Evolutionary conservation across 176 grass and related monocot genomes (phyloP).

Genomic region (Aegilops sharonensis): DNA sequence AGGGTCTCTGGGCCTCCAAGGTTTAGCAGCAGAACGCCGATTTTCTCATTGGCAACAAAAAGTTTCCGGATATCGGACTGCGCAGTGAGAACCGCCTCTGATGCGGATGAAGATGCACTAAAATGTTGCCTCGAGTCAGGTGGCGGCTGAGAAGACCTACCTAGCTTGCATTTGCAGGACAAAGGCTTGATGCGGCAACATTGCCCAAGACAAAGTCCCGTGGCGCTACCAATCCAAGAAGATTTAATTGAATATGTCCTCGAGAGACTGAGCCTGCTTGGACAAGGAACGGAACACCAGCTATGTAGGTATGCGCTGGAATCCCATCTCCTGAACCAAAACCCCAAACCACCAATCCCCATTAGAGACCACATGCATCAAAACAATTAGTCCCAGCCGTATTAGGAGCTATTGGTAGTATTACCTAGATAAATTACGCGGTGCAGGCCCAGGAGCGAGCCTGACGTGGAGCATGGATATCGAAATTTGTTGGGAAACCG

Average conservation of each 20-base stretch:
- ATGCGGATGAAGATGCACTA: conserved; percentile 56
- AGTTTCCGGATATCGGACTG: conserved; percentile 46
- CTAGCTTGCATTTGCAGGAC: conserved; percentile 40
- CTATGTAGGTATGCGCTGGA: background rate
- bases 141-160: conserved; percentile 37
- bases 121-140: conserved; percentile 40
- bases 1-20: conserved; percentile 96
- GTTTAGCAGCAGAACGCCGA: conserved; percentile 94
- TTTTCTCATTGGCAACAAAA: conserved; percentile 71
- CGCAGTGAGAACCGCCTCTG: conserved; percentile 77
- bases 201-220: conserved; percentile 39
- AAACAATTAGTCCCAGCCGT: background rate
- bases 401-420: background rate
- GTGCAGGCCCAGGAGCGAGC: conserved; percentile 16
- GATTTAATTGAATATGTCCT: conserved; percentile 49
- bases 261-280: conserved; percentile 47
- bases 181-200: conserved; percentile 32
- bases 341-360: background rate
- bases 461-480: conserved; percentile 23
- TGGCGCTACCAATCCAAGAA: conserved; percentile 26
- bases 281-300: background rate
- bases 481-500: background rate
- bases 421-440: conserved; percentile 15
- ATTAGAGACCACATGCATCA: background rate
- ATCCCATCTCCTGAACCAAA: background rate